These are phyloP conservation scores for Cardamine occulta DNA, from an alignment of 345 rosid species.

Conservation along the genomic window DNA sequence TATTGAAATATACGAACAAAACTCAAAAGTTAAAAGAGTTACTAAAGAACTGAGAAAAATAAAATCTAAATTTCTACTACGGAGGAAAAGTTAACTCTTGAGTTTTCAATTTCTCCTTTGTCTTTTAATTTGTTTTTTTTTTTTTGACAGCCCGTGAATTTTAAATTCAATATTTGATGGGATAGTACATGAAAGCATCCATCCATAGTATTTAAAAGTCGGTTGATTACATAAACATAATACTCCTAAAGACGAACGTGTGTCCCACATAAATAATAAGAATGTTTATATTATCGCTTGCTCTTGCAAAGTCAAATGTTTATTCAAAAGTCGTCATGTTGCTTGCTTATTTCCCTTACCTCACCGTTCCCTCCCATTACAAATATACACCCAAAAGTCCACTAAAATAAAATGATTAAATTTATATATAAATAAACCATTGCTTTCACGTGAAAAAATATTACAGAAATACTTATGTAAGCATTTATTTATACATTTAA, in stretches of 20 bases:
- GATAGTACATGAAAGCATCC: background rate
- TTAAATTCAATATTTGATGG: background rate
- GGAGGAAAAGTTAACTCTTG: background rate
- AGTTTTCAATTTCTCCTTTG: too few relatives aligned
- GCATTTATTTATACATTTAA: background rate
- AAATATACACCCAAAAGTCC: slow-evolving; percentile 26
- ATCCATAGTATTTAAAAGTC: background rate
- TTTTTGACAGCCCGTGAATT: background rate
- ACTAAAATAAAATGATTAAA: background rate
- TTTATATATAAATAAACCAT: background rate
- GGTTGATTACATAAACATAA: background rate
- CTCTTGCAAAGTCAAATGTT: slow-evolving; percentile 32
- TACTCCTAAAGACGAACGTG: slow-evolving; percentile 15
- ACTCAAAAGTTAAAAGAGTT: too few relatives aligned
- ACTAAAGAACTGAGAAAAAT: too few relatives aligned
- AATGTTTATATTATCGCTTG: slow-evolving; percentile 20
- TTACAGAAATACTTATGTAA: background rate
- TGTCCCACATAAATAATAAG: slow-evolving; percentile 23
- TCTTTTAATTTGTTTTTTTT: too few relatives aligned
- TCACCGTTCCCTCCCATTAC: slow-evolving; percentile 27
- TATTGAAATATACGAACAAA: background rate
- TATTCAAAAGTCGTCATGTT: slow-evolving; percentile 26
- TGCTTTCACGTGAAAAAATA: background rate
- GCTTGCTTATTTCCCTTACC: slow-evolving; percentile 11
- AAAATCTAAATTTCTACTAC: too few relatives aligned